A percentile compares a stretch with the other conserved stretches of the same genome.
These are phyloP conservation scores for Dactylonectria macrodidyma DNA, from an alignment of 2,329 filamentous ascomycete species.

Conservation along the genomic window DNA sequence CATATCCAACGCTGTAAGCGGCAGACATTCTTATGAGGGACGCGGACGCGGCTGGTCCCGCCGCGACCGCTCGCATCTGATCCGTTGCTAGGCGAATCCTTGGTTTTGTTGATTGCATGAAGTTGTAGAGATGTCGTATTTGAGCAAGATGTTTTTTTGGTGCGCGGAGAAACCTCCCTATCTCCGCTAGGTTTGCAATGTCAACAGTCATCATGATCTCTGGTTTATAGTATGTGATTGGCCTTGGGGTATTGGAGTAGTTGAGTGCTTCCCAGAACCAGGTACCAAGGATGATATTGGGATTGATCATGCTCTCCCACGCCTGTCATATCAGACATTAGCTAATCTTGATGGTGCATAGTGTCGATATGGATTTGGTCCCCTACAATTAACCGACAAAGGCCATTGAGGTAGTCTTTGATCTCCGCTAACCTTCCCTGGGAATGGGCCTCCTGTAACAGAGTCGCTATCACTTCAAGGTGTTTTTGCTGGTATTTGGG, in stretches of 20 bases:
- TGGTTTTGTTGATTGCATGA: conserved; percentile 33
- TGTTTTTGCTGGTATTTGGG: conserved; percentile 21
- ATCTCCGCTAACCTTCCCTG: conserved; percentile 28
- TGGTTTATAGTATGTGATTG: conserved; percentile 32
- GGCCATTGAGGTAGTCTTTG: conserved; percentile 33
- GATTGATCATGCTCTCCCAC: conserved; percentile 38
- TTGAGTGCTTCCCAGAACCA: conserved; percentile 43
- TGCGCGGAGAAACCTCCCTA: conserved; percentile 28
- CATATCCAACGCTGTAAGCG: conserved; percentile 35
- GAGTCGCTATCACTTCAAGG: conserved; percentile 31
- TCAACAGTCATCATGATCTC: conserved; percentile 38
- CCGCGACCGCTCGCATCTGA: conserved; percentile 15
- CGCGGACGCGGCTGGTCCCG: conserved; percentile 3
- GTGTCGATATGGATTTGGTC: rapidly evolving
- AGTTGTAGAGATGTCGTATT: conserved; percentile 34
- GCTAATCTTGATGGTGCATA: too few species aligned
- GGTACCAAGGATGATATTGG: conserved; percentile 30
- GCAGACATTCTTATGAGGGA: conserved; percentile 13
- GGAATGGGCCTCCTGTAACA: conserved; percentile 37
- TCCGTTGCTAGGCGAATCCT: conserved; percentile 18
- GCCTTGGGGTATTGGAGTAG: conserved; percentile 22
- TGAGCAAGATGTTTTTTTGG: conserved; percentile 27
- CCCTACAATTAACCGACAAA: conserved; percentile 40
- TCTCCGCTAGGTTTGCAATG: conserved; percentile 28
- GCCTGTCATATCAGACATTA: conserved; percentile 25